These are phyloP conservation scores for Taphrina deformans DNA, from an alignment of 1,139 yeast species.

Conservation along the genomic window DNA sequence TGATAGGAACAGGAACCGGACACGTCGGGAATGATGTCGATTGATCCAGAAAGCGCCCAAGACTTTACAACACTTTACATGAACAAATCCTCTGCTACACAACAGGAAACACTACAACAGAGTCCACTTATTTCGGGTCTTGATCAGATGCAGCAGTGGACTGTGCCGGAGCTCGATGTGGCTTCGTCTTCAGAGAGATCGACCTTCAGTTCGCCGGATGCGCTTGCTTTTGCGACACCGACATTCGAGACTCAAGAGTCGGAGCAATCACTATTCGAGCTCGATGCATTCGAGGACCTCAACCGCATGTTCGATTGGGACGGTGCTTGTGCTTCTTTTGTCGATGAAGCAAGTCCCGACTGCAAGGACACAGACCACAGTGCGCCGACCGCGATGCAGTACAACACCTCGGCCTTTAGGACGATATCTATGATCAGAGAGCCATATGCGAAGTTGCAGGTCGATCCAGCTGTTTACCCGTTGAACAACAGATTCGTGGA, in stretches of 20 bases:
- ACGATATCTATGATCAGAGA: slow-evolving; percentile 1
- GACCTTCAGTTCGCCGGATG: slow-evolving; percentile 26
- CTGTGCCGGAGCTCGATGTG: slow-evolving; percentile 10
- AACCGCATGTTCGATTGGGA: slow-evolving; percentile 32
- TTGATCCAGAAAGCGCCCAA: slow-evolving; percentile 34
- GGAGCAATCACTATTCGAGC: slow-evolving; percentile 1
- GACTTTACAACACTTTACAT: slow-evolving; percentile 19
- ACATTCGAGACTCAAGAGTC: not conserved
- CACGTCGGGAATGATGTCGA: slow-evolving; percentile 33
- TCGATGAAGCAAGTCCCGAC: not conserved
- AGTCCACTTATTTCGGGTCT: not conserved
- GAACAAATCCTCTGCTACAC: not conserved
- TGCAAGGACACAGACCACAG: not conserved
- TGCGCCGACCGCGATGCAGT: not conserved
- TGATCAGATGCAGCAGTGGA: not conserved
- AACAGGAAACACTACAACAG: not conserved
- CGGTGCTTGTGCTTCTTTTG: slow-evolving; percentile 17
- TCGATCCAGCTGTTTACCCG: not conserved
- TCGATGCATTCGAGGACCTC: slow-evolving; percentile 19
- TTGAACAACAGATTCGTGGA: not conserved
- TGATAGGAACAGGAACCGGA: slow-evolving; percentile 19
- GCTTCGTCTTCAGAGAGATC: slow-evolving; percentile 3
- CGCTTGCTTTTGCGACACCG: not conserved
- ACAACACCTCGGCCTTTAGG: not conserved
- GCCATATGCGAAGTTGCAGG: not conserved